Evolutionary conservation across 23 red algal genomes (phyloP), one percentile per base, ranked within the genome.

Genomic region (Gracilariopsis chorda): DNA sequence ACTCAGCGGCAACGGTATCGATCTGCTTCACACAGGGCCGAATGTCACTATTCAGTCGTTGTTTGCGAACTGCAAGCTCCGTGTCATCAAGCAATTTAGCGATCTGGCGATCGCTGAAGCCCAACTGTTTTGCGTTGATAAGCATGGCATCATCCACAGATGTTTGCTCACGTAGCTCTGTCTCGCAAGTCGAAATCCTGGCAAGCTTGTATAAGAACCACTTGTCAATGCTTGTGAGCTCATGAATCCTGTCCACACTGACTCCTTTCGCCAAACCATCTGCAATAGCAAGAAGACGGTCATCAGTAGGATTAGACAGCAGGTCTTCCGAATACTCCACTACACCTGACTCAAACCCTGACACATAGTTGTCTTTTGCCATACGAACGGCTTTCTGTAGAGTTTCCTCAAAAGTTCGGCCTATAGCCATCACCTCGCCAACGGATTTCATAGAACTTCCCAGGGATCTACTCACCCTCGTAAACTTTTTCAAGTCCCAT

Each of bases 361-460:
- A 76, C n/a, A 96, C 93, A 37, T 96, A 96, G 84, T 99, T 92
- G 59, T 99, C 97, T 52, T 85, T 44, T 0, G 95, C 97, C 91
- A 94, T 96, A 63, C 97, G 83, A 51, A 99, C 76, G 13, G 97
- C 97, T 44, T 99, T 99, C 52, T 99, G 97, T 36, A 96, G 53
- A 0, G 97, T 90, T 74, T 99, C 97, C 71, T 94, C 91, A 52
- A 96, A 99, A 52, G 77, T 99, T 20, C 97, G 73, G 36, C 97
- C 97, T 58, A 99, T 99, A 17, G 93, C 84, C 97, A 99, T 99
- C 0, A 95, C 97, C 84, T 99, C 97, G 7, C 97, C 93, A 21
- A 99, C 97, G 23, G 92, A 95, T 93, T 99, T 99, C 97, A 99
- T 99, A 2, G 97, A 91, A 36, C 93, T 94, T 28, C 97, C 97